Evolutionary conservation across 202 grass and related monocot species (phyloP), one percentile per base, ranked within the genome.

Genomic region (Panicum virgatum): DNA sequence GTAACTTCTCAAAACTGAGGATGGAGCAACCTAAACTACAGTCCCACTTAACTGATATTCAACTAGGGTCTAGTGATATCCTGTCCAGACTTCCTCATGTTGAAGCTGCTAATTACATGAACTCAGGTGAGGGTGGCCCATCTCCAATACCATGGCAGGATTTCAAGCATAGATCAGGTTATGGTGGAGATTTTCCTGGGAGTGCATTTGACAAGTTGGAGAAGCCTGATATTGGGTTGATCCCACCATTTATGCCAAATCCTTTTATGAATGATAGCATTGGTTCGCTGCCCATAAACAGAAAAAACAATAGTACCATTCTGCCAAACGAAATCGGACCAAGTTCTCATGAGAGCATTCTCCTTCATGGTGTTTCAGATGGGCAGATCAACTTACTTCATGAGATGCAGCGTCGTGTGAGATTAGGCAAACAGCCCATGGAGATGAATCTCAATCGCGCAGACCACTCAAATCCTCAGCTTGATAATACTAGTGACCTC

Each of bases 31-130:
- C 85, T 43, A 92, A 91, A 56, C 86, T 96, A 74, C 89, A 83
- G 9, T 87, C 89, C 54, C 87, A 96, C 80, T 84, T 96, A 71
- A 96, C 96, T 59, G 96, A 96, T 73, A 99, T 96, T 71, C 93
- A 99, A 60, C 89, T 96, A 88, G 93, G 93, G 43, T 96, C 84
- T 63, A 77, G 79, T 85, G 96, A 99, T 72, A 51, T 96, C 38
- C 69, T 80, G 18, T 76, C 87, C 77, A 89, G 83, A 78, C 88
- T 93, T 84, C 83, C 87, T 51, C 81, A 83, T 68, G 76, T 81
- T 76, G 92, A 91, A 25, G 70, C 76, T 60, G 27, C 83, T 10
- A 82, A 69, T 85, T 84, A 89, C 62, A 84, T 88, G 74, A 86
- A 83, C 66, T 73, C 81, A 29, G 59, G 69, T 86, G 91, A 96